These are phyloP conservation scores for Prunus yedoensis DNA, from an alignment of 331 rosid species.

Conservation along the genomic window DNA sequence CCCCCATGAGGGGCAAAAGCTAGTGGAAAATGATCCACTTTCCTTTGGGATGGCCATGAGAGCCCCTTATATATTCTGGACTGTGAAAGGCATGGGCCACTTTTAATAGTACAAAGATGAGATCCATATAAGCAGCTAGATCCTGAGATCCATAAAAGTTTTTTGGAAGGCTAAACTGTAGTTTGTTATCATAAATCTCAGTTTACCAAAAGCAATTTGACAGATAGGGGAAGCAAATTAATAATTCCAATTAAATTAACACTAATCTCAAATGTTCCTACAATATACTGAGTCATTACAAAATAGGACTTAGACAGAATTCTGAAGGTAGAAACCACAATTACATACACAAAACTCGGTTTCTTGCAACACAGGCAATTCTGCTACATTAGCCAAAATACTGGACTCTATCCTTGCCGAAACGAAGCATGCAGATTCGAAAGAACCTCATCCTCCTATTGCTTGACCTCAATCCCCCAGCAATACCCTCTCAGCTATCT, in stretches of 20 bases:
- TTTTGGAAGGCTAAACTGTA: too few species aligned
- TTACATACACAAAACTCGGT: constrained; percentile 7
- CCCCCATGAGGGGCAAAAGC: background rate
- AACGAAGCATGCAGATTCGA: background rate
- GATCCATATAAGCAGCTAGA: too few species aligned
- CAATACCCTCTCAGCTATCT: background rate
- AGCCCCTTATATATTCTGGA: too few species aligned
- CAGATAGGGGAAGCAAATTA: background rate
- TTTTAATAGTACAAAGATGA: too few species aligned
- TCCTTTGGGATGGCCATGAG: too few species aligned
- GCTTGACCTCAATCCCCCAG: background rate
- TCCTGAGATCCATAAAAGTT: too few species aligned
- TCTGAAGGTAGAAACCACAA: background rate
- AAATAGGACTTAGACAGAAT: constrained; percentile 1
- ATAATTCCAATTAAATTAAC: background rate
- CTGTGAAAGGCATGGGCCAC: too few species aligned
- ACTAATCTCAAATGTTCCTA: background rate
- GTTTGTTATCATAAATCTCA: background rate
- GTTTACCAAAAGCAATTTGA: background rate
- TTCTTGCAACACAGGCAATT: constrained; percentile 2
- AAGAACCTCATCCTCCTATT: too few species aligned
- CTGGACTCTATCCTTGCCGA: background rate
- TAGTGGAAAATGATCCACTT: background rate
- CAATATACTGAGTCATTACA: background rate
- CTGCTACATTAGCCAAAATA: background rate